These are phyloP conservation scores for Lipomyces lipofer DNA, from an alignment of 805 yeast species.

Conservation along the genomic window DNA sequence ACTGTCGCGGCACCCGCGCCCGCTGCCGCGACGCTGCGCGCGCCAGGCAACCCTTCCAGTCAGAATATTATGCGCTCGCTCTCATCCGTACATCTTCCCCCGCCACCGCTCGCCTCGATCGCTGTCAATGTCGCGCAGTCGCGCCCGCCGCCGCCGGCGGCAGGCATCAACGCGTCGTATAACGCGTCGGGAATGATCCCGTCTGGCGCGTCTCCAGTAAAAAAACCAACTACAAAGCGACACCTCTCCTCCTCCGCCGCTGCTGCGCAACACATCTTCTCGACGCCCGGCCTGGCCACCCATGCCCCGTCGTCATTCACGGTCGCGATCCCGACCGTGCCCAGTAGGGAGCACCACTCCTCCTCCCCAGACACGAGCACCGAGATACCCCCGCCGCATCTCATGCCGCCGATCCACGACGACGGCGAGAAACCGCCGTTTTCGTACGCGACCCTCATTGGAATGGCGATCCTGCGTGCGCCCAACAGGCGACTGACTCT, in stretches of 20 bases:
- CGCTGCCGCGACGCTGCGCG: constrained; percentile 15
- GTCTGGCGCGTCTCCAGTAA: constrained; percentile 4
- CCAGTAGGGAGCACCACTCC: too few species aligned
- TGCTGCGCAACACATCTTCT: constrained; percentile 24
- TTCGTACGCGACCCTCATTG: constrained; percentile 90
- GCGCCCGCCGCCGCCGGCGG: constrained; percentile 1
- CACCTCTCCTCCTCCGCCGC: constrained; percentile 14
- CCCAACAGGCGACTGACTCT: constrained; percentile 68
- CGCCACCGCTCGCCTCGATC: constrained; percentile 29
- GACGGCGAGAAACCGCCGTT: constrained; percentile 83
- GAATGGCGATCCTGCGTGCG: constrained; percentile 88
- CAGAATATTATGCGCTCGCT: constrained; percentile 29
- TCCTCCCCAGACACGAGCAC: constrained; percentile 7
- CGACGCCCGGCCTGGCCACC: constrained; percentile 9
- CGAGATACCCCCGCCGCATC: constrained; percentile 43
- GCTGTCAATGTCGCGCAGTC: constrained; percentile 17
- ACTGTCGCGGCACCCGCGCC: constrained; percentile 6
- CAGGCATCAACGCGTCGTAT: not conserved
- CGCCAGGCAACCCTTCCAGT: constrained; percentile 12
- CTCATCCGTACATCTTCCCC: constrained; percentile 31
- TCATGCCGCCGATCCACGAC: constrained; percentile 49
- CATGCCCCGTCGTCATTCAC: constrained; percentile 15
- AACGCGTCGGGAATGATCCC: not conserved
- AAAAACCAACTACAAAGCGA: constrained; percentile 5
- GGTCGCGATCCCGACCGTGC: too few species aligned